Evolutionary conservation across 768 basidiomycete genomes (phyloP).

Genomic region (Suillus placidus): DNA sequence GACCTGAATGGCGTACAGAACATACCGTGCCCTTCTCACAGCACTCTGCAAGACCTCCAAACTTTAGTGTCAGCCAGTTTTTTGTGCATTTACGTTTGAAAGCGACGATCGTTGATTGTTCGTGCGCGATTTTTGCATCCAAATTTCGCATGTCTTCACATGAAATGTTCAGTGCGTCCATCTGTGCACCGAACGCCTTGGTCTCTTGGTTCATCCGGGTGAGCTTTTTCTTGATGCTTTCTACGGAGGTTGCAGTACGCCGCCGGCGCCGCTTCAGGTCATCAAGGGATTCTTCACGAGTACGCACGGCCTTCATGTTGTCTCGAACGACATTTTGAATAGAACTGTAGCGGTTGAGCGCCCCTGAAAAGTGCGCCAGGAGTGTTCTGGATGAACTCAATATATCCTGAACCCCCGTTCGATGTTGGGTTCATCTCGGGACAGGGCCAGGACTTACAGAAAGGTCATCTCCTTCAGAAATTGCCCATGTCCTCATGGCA

Average conservation of each 20-base stretch:
- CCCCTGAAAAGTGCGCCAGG: conserved; percentile 64
- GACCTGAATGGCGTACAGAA: background rate
- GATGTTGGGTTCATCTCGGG: background rate
- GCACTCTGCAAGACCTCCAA: conserved; percentile 82
- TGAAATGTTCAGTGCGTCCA: conserved; percentile 67
- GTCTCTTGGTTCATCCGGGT: conserved; percentile 87
- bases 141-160: conserved; percentile 75
- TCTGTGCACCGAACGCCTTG: conserved; percentile 78
- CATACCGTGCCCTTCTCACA: conserved; percentile 76
- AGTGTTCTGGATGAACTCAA: conserved; percentile 70
- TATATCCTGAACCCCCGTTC: conserved; percentile 56
- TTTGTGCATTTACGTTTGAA: conserved; percentile 76
- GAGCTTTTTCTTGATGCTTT: conserved; percentile 85
- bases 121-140: conserved; percentile 81
- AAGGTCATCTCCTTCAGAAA: conserved; percentile 82
- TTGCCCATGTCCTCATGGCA: conserved; percentile 70
- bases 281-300: conserved; percentile 81
- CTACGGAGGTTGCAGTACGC: conserved; percentile 67
- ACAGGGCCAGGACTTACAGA: conserved; percentile 48
- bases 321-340: conserved; percentile 65
- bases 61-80: conserved; percentile 80
- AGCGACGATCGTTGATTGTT: conserved; percentile 79
- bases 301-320: conserved; percentile 80
- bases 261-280: conserved; percentile 73
- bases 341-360: conserved; percentile 67